A percentile compares a stretch with the other conserved stretches of the same genome.
These are phyloP conservation scores for Xylaria sp. DNA, from an alignment of 2,329 filamentous ascomycete genomes.

Conservation along the genomic window DNA sequence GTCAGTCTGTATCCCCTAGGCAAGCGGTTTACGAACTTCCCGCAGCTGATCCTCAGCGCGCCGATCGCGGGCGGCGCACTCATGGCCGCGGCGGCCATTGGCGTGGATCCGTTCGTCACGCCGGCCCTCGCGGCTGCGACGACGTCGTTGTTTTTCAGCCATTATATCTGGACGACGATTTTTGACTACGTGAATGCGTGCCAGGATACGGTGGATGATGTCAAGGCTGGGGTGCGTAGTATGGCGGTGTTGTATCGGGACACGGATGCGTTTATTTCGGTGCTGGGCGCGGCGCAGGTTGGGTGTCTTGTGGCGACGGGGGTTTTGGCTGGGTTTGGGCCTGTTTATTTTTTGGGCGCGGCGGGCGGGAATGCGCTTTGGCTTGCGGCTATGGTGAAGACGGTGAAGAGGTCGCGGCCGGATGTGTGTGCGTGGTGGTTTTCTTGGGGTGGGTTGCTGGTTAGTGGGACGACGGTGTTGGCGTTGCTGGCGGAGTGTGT, in stretches of 20 bases:
- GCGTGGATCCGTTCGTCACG: slow-evolving; percentile 37
- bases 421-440: too few species aligned
- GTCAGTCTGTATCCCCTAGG: slow-evolving; percentile 43
- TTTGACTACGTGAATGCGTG: slow-evolving; percentile 49
- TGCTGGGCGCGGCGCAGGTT: background rate
- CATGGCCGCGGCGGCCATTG: slow-evolving; percentile 43
- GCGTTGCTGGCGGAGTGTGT: too few species aligned
- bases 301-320: too few species aligned
- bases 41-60: slow-evolving; percentile 46
- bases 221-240: slow-evolving; percentile 44
- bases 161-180: slow-evolving; percentile 39
- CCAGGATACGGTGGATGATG: slow-evolving; percentile 47
- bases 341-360: too few species aligned
- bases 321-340: too few species aligned
- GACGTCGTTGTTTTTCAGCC: slow-evolving; percentile 37
- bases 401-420: too few species aligned
- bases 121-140: slow-evolving; percentile 35
- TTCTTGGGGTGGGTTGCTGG: too few species aligned
- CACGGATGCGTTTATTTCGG: slow-evolving; percentile 18
- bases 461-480: too few species aligned
- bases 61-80: slow-evolving; percentile 46
- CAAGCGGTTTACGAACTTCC: slow-evolving; percentile 48
- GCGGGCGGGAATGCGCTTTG: too few species aligned
- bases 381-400: too few species aligned
- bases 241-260: slow-evolving; percentile 38